Percentiles rank a stretch among this genome's conserved stretches.
Evolutionary conservation across 2,329 filamentous ascomycete species (phyloP).

Genomic region (Penicillium sclerotiorum): DNA sequence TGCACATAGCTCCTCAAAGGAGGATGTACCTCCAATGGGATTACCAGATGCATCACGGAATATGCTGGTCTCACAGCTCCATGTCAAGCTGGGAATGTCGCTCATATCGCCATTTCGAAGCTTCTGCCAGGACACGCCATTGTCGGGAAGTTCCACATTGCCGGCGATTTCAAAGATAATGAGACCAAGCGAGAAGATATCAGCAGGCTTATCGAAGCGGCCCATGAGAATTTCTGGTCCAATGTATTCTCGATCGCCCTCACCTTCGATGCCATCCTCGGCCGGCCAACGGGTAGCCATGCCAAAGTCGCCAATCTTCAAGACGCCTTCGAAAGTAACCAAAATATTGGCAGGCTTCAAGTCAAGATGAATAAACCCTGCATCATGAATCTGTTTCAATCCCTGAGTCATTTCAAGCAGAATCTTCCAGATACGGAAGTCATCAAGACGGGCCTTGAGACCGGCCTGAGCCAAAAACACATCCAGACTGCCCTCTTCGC

Average conservation of each 20-base stretch:
- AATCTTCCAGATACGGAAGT: conserved; percentile 99
- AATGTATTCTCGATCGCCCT: conserved; percentile 96
- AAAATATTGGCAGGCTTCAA: conserved; percentile 68
- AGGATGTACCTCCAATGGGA: conserved; percentile 54
- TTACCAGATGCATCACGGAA: conserved; percentile 74
- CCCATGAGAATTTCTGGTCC: conserved; percentile 89
- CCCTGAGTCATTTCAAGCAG: conserved; percentile 82
- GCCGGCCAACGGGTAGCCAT: conserved; percentile 79
- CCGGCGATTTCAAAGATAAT: conserved; percentile 94
- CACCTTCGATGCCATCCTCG: conserved; percentile 75
- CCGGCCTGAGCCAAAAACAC: conserved; percentile 82
- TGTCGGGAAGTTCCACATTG: conserved; percentile 91
- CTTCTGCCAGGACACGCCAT: conserved; percentile 87
- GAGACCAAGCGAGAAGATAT: conserved; percentile 90
- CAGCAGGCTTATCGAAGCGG: conserved; percentile 84
- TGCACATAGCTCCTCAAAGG: conserved; percentile 48
- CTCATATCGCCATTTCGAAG: conserved; percentile 87
- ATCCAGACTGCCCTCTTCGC: conserved; percentile 89
- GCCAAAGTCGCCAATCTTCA: conserved; percentile 70
- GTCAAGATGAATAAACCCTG: conserved; percentile 74
- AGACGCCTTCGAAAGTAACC: conserved; percentile 66
- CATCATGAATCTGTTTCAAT: conserved; percentile 84
- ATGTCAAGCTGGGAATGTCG: conserved; percentile 84
- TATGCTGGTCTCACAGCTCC: conserved; percentile 70
- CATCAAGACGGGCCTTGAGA: conserved; percentile 82